Conservation (phyloP, 2,329 filamentous ascomycete species). For the Fusarium lateritium region DNA sequence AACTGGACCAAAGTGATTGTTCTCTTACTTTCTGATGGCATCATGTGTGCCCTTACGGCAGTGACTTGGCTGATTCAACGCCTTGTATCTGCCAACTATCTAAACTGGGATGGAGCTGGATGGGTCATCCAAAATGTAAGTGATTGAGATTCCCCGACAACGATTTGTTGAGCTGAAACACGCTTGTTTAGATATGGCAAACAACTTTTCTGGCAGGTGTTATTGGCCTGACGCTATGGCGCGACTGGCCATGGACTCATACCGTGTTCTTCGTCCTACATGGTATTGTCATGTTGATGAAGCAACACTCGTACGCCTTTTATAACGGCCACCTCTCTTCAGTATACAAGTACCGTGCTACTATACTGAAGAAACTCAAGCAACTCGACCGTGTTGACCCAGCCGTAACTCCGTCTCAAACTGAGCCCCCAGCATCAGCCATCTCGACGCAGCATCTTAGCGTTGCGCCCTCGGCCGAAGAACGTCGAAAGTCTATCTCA, state of each 20-base stretch:
- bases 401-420: conserved; percentile 59
- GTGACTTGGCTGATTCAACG: conserved; percentile 77
- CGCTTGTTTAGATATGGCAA: conserved; percentile 74
- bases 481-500: conserved; percentile 60
- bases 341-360: conserved; percentile 65
- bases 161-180: background rate
- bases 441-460: conserved; percentile 64
- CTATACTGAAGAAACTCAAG: conserved; percentile 65
- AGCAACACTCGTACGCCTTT: conserved; percentile 84
- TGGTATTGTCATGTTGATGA: conserved; percentile 84
- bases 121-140: conserved; percentile 81
- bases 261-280: conserved; percentile 84
- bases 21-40: conserved; percentile 74
- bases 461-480: conserved; percentile 58
- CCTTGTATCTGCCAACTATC: conserved; percentile 68
- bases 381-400: conserved; percentile 70
- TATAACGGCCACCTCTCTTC: conserved; percentile 82
- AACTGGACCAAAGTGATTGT: conserved; percentile 61
- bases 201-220: conserved; percentile 72
- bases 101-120: conserved; percentile 77
- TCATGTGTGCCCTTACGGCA: conserved; percentile 76
- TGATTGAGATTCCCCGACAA: background rate
- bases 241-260: conserved; percentile 88
- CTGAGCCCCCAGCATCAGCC: conserved; percentile 58
- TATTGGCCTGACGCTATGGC: conserved; percentile 75